Base-by-base conservation (phyloP, 2,329 filamentous ascomycete genomes). In the Drechslera avenae region DNA sequence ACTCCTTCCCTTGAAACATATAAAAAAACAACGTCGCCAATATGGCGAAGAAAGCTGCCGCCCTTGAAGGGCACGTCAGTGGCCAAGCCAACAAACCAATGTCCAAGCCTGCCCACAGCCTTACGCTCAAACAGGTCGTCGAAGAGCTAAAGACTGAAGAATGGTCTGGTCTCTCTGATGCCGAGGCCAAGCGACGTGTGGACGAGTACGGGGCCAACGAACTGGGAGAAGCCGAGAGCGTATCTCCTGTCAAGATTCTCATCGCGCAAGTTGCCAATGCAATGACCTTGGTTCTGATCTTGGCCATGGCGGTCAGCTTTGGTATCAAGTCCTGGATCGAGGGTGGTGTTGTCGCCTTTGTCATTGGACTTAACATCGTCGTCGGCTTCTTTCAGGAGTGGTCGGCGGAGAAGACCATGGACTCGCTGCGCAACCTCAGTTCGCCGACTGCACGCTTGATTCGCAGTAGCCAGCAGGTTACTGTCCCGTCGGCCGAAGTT, bases 251-350 rank as follows among this genome's bases (percentile, higher is more conserved):
- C 63, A 91, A 86, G 62, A 89, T 91, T 34, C 75, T 91, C 39
- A 76, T 88, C 50, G 86, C 87, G 62, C 88, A 91, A 70, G 73
- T 90, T 17, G 83, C 86, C 67, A 91, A 91, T 78, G 88, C 88
- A 50, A 90, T 91, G 88, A 88, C 88, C 58, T 69, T 89, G 71
- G 86, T 86, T 5, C 68, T 79, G n/a, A 75, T 79, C 30, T 62
- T 79, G 47, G 77, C 75, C 26, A 79, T 79, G 77, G 75, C 70
- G 17, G 76, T 79, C 37, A 78, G 75, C 39, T 79, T 78, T 54
- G 77, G 73, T 30, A 78, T 79, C 49, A 50, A 65, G 28, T 78
- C 76, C 1, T 79, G 71, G 67, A 78, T 79, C 46, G 77, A 79
- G 62, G 77, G 76, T 47, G 76, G 77, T 50, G 77, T 79, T 28